Evolutionary conservation across 306 rosid genomes (phyloP).

Genomic region (peach (Prunus persica)): DNA sequence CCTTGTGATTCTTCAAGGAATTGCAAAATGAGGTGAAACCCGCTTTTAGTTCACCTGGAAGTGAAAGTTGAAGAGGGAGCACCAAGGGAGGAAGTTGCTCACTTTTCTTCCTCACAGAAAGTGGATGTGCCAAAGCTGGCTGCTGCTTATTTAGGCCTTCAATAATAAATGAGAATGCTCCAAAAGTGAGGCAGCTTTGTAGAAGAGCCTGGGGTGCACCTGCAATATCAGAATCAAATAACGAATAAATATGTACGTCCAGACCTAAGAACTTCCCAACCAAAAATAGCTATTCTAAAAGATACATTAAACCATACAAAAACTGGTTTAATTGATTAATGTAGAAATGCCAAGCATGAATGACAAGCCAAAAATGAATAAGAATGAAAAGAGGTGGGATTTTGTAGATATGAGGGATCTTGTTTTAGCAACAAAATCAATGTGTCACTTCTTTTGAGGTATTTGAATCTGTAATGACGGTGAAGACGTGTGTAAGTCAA

Average conservation of each 20-base stretch:
- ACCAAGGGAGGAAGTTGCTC: conserved; percentile 37
- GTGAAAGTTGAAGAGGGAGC: conserved; percentile 76
- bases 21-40: conserved; percentile 62
- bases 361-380: not conserved
- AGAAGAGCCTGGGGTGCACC: conserved; percentile 96
- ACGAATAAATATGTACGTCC: not conserved
- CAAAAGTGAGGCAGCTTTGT: conserved; percentile 91
- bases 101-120: conserved; percentile 38
- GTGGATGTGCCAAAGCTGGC: conserved; percentile 86
- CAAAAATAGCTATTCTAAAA: not conserved
- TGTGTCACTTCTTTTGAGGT: not conserved
- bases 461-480: not conserved
- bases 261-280: not conserved
- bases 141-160: conserved; percentile 93
- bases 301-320: not conserved
- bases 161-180: conserved; percentile 83
- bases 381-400: not conserved
- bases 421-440: not conserved
- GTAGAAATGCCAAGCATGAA: not conserved
- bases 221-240: conserved; percentile 28
- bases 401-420: not conserved
- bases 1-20: conserved; percentile 60
- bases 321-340: not conserved
- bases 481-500: too few species aligned
- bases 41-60: conserved; percentile 71